Conservation (phyloP, 305 asterid species). For the Solanum hybrid region DNA sequence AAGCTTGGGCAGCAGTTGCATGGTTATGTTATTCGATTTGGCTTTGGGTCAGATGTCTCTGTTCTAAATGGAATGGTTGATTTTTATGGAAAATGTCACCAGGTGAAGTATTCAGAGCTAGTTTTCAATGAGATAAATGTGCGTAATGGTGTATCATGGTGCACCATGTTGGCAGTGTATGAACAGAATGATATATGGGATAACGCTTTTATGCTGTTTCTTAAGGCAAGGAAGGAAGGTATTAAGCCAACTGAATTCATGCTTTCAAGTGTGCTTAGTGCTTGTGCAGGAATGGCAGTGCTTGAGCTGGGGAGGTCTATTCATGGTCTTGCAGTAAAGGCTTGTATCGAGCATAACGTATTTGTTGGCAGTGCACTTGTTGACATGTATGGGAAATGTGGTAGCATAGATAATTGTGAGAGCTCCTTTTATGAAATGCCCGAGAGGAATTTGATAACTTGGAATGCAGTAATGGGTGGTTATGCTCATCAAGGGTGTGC, state of each 20-base stretch:
- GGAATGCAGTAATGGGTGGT: constrained; percentile 81
- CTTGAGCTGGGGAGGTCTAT: constrained; percentile 62
- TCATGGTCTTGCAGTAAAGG: constrained; percentile 72
- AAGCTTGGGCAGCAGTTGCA: constrained; percentile 63
- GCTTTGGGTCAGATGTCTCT: constrained; percentile 48
- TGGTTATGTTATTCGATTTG: constrained; percentile 43
- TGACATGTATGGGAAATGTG: constrained; percentile 92
- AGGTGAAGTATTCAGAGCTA: constrained; percentile 33
- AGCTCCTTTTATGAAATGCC: constrained; percentile 41
- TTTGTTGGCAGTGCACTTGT: constrained; percentile 83
- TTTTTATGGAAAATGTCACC: constrained; percentile 68
- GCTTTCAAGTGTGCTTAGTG: constrained; percentile 76
- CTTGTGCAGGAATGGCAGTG: constrained; percentile 69
- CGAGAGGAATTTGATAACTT: constrained; percentile 51
- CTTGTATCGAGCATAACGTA: constrained; percentile 47
- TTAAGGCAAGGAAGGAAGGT: constrained; percentile 35
- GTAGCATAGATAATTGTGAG: constrained; percentile 61
- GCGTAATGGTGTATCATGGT: constrained; percentile 72
- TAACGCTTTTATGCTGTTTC: constrained; percentile 44
- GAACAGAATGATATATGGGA: constrained; percentile 74
- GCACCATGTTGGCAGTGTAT: constrained; percentile 66
- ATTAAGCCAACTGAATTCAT: constrained; percentile 56
- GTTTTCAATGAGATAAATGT: constrained; percentile 43
- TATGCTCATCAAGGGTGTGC: constrained; percentile 83
- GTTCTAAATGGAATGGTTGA: constrained; percentile 67